Evolutionary conservation across 306 rosid species (phyloP), one percentile per base, ranked within the genome.

Genomic region (Rosa persica): DNA sequence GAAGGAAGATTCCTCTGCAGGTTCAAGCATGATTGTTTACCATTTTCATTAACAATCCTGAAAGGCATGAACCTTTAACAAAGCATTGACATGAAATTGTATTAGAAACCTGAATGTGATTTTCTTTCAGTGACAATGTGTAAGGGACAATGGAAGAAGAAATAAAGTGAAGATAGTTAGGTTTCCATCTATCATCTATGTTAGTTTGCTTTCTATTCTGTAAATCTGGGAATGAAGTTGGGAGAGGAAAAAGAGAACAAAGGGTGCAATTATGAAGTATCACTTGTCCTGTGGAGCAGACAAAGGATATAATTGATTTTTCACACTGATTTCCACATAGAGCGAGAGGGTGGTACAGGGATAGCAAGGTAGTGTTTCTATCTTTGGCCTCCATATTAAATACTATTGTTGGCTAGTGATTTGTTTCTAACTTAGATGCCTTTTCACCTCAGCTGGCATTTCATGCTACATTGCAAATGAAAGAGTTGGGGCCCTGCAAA

Each of bases 201-300:
- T 52, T 12, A 44, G 36, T 10, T 6, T 62, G 78, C 38, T 22
- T 74, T 67, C 44, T 40, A 68, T 23, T 64, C 19, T 27, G 27
- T 10, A 27, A 4, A 43, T 67, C 54, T 54, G 60, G 74, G 79
- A 80, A 23, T 34, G 80, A 67, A 67, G 70, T 44, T 67, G 75
- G 83, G 55, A 58, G 23, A 5, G 25, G n/a, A 42, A 40, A 42
- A 68, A 68, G 51, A 68, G 34, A 76, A 67, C 20, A 47, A 8
- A 34, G 64, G 73, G 61, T 58, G 70, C 76, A 46, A 40, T 65
- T 65, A 54, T 66, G 83, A 74, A 60, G 42, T 67, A 46, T 57
- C 72, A 68, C 39, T 81, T 61, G 84, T 47, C 77, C 46, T 81
- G 67, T 81, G 80, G 64, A 60, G 80, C 72, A 48, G 84, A 76